phyloP scores from a whole-genome alignment of 225 moss, liverwort and hornwort genomes.

The Antitrichia curtipendula region DNA sequence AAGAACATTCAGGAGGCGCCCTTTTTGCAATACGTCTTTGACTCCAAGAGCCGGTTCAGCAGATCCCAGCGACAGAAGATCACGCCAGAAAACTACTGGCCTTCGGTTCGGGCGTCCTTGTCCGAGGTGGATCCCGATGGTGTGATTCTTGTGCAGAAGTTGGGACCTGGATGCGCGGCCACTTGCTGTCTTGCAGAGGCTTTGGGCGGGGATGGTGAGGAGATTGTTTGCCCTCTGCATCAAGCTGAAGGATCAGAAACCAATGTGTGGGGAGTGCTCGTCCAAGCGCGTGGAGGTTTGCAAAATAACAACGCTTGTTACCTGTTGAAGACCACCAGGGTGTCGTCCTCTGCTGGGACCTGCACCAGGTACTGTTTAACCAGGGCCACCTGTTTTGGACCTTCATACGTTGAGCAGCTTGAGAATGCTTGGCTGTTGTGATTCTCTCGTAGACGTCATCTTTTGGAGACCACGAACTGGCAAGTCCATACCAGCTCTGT shows the following conservation, averaged over 20 bases:
- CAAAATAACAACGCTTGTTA: slow-evolving; percentile 49
- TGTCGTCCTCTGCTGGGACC: slow-evolving; percentile 30
- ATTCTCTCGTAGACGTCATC: not conserved
- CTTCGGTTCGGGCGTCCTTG: slow-evolving; percentile 25
- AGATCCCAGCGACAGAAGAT: slow-evolving; percentile 34
- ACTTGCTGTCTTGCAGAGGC: slow-evolving; percentile 32
- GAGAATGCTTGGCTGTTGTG: slow-evolving; percentile 55
- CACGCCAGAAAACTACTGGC: slow-evolving; percentile 44
- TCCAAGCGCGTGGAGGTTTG: slow-evolving; percentile 35
- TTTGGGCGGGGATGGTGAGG: not conserved
- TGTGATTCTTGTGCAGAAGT: slow-evolving; percentile 60
- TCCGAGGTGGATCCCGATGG: slow-evolving; percentile 55
- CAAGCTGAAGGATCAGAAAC: slow-evolving; percentile 18
- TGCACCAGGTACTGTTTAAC: slow-evolving; percentile 56
- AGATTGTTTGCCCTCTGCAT: not conserved
- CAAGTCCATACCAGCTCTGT: slow-evolving; percentile 4
- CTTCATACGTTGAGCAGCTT: slow-evolving; percentile 51
- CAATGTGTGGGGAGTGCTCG: slow-evolving; percentile 71
- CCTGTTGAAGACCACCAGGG: slow-evolving; percentile 68
- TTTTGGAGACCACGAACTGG: slow-evolving; percentile 33
- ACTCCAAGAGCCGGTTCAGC: not conserved
- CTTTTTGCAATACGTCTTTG: slow-evolving; percentile 57
- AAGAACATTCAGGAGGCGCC: slow-evolving; percentile 80
- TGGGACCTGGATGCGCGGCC: slow-evolving; percentile 11
- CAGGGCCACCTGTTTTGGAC: slow-evolving; percentile 64